Evolutionary conservation across 352 stramenopile genomes (phyloP), one percentile per base, ranked within the genome.

Genomic region (Salisapilia sapeloensis): DNA sequence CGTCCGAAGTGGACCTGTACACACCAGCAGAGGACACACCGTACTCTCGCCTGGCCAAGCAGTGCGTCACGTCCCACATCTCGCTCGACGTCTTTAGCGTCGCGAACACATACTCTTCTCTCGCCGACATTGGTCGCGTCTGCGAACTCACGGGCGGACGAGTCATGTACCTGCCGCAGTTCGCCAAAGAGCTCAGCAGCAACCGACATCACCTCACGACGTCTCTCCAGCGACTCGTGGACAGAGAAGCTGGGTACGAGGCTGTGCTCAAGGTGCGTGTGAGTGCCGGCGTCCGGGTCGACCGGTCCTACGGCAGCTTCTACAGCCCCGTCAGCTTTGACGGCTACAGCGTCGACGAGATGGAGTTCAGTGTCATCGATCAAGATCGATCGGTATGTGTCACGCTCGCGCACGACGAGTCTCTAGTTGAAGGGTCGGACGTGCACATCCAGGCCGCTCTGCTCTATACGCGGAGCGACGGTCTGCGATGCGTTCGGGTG

Each of bases 241-340:
- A 76, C 41, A 69, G 63, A 18, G 70, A 86, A 33, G 75, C 57
- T 25, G 77, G 70, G 24, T 85, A 89, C 36, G 78, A 93, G 23
- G 74, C 74, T 19, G 79, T 92, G 31, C 56, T 94, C 22, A 94
- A 94, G 71, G 54, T 95, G 22, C 76, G 83, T 22, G 77, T 60
- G 24, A 91, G 69, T 25, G 52, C 63, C 13, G 83, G 83, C 3
- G 42, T 94, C 17, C 69, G 74, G 23, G 75, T 93, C 34, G 75
- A 87, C 8, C 56, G 79, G n/a, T 81, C 78, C 12, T 89, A 72
- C 40, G 78, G 80, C 19, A 86, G 64, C 52, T 86, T 85, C 37
- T 83, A 60, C 43, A 77, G 53, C 13, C 42, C 64, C 4, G 60
- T 56, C 8, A 70, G 67, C 21, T 27, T 52, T n/a, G 64, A 78